These are phyloP conservation scores for Lepidium campestre DNA, from an alignment of 441 rosid species.

Conservation along the genomic window DNA sequence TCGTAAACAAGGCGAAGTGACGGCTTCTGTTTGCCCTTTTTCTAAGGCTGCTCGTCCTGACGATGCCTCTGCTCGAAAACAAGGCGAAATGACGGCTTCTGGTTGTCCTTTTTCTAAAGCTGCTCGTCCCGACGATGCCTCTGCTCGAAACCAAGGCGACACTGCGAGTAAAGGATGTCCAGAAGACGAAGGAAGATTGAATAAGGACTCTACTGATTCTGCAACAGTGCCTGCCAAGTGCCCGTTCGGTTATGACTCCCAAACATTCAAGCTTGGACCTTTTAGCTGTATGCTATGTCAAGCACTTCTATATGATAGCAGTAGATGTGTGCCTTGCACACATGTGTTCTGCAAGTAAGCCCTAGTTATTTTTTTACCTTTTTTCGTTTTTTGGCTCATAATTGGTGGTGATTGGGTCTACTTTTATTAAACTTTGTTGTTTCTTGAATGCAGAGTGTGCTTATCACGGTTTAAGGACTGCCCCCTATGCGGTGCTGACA, in stretches of 20 bases:
- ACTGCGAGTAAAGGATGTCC: constrained; percentile 25
- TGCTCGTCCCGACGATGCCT: constrained; percentile 49
- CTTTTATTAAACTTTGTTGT: neutral
- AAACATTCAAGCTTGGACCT: constrained; percentile 88
- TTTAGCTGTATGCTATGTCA: constrained; percentile 89
- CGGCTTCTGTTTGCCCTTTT: constrained; percentile 43
- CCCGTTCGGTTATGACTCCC: constrained; percentile 90
- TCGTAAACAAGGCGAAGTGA: constrained; percentile 30
- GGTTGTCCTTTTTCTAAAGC: constrained; percentile 64
- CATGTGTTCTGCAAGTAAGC: constrained; percentile 89
- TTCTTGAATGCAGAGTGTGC: constrained; percentile 49
- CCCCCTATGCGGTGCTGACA: constrained; percentile 94
- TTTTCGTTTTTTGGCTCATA: neutral
- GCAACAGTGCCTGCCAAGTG: constrained; percentile 60
- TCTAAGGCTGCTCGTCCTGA: constrained; percentile 63
- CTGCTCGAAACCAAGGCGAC: constrained; percentile 34
- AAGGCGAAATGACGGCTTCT: constrained; percentile 25
- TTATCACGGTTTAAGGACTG: constrained; percentile 82
- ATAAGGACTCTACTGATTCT: constrained; percentile 36
- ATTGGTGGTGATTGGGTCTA: neutral
- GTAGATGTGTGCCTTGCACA: constrained; percentile 87
- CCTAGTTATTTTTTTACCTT: neutral
- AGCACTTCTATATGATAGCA: constrained; percentile 68
- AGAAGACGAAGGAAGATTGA: constrained; percentile 26
- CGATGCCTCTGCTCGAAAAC: constrained; percentile 44